Percentiles rank a stretch among this genome's conserved stretches.
Conservation (phyloP, 1,284 basidiomycete genomes). For the Cryptococcus sp. region DNA sequence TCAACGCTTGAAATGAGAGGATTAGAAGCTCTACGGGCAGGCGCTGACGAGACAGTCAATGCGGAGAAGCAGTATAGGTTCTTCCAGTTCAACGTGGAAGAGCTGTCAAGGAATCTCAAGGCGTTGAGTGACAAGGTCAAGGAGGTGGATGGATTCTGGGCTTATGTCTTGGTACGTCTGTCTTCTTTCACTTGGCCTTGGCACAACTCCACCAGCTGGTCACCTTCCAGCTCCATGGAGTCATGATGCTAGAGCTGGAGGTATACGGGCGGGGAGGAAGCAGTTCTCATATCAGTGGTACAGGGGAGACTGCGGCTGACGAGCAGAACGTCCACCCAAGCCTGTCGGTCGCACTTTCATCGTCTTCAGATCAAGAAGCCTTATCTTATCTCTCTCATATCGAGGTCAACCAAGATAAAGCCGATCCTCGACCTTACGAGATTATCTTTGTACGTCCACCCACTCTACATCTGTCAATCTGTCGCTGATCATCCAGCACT, state of each 20-base stretch:
- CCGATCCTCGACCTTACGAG: conserved; percentile 43
- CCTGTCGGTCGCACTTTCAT: conserved; percentile 23
- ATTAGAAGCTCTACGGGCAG: no score
- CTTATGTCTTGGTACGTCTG: conserved; percentile 27
- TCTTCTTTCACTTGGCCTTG: neutral
- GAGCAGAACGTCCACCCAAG: conserved; percentile 17
- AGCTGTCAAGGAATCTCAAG: conserved; percentile 27
- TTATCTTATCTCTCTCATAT: conserved; percentile 38
- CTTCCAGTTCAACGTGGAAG: conserved; percentile 18
- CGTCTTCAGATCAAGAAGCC: conserved; percentile 38
- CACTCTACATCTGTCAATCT: neutral
- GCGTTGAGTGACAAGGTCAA: conserved; percentile 28
- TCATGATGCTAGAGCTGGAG: no score
- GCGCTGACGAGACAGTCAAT: conserved; percentile 16
- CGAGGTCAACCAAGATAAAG: conserved; percentile 38
- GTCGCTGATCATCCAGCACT: conserved; percentile 28
- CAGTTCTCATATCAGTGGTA: no score
- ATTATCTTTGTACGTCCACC: conserved; percentile 39
- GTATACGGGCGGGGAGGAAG: no score
- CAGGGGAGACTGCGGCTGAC: no score
- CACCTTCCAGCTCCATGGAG: no score
- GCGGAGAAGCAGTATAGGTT: conserved; percentile 29
- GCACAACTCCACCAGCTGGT: no score
- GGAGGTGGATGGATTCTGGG: conserved; percentile 38
- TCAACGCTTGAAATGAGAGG: no score